These are phyloP conservation scores for Sanghuangporus sanghuang DNA, from an alignment of 1,284 basidiomycete genomes.

Conservation along the genomic window DNA sequence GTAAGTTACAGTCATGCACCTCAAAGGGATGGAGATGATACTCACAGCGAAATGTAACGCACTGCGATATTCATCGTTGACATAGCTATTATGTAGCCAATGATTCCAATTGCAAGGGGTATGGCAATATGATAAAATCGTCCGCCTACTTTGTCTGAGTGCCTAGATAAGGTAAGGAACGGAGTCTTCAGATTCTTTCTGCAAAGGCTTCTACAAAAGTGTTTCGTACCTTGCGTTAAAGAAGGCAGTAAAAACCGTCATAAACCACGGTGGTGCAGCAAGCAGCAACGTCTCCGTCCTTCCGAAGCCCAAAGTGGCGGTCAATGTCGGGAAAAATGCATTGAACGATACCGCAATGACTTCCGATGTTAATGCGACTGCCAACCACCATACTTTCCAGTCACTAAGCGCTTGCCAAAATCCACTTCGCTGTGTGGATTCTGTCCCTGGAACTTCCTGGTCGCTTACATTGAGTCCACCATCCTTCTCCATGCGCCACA, in stretches of 20 bases:
- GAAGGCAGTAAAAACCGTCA: constrained; percentile 16
- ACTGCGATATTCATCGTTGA: constrained; percentile 33
- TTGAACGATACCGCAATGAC: constrained; percentile 26
- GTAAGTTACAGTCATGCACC: background rate
- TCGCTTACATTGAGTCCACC: constrained; percentile 34
- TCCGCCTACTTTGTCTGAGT: constrained; percentile 31
- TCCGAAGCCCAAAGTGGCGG: constrained; percentile 23
- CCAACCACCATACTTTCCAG: constrained; percentile 34
- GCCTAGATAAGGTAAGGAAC: constrained; percentile 17
- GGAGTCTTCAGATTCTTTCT: background rate
- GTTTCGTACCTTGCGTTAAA: constrained; percentile 12
- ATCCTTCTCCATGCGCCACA: constrained; percentile 39
- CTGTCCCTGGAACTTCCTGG: background rate
- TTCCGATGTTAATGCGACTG: constrained; percentile 18
- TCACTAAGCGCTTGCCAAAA: constrained; percentile 35
- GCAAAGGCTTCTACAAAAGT: background rate
- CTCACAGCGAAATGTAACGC: constrained; percentile 35
- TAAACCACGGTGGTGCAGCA: constrained; percentile 22
- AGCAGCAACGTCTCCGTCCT: constrained; percentile 24
- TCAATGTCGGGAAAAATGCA: constrained; percentile 30
- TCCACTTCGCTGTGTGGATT: constrained; percentile 20
- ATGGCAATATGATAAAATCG: constrained; percentile 36
- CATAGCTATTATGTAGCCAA: constrained; percentile 41
- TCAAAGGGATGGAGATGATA: background rate
- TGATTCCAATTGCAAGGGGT: constrained; percentile 32